Evolutionary conservation across 139 green algal species (phyloP).

Genomic region (Chlamydomonas sp.): DNA sequence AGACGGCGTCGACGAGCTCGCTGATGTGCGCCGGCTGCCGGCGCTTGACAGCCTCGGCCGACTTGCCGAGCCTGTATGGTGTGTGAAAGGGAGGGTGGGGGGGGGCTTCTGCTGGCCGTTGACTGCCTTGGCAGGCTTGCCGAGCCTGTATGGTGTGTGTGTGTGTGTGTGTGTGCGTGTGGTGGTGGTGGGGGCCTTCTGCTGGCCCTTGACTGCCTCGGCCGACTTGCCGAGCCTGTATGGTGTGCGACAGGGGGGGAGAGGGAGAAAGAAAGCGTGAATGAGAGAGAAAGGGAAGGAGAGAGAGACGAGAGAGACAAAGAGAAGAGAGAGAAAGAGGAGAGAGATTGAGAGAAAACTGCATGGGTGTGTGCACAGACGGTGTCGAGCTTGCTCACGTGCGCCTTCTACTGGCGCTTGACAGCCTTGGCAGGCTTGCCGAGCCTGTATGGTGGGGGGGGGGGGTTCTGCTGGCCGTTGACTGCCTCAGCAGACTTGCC

Average conservation of each 20-base stretch:
- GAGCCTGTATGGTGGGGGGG: not conserved
- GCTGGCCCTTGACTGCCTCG: no score
- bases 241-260: no score
- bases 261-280: no score
- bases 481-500: not conserved
- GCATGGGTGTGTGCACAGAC: no score
- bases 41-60: not conserved
- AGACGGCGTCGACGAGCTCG: conserved; percentile 37
- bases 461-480: not conserved
- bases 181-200: no score
- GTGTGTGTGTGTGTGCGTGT: no score
- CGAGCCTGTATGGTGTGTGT: no score
- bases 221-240: no score
- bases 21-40: conserved; percentile 40
- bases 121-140: not conserved
- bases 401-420: conserved; percentile 22
- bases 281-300: no score
- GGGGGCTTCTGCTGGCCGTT: not conserved
- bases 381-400: conserved; percentile 49
- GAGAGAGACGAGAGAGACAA: no score
- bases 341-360: no score
- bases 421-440: not conserved
- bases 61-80: not conserved
- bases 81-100: not conserved
- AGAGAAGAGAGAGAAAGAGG: no score